Evolutionary conservation across 2,329 filamentous ascomycete genomes (phyloP), one percentile per base, ranked within the genome.

Genomic region (Chrysosporium keratinophilum): DNA sequence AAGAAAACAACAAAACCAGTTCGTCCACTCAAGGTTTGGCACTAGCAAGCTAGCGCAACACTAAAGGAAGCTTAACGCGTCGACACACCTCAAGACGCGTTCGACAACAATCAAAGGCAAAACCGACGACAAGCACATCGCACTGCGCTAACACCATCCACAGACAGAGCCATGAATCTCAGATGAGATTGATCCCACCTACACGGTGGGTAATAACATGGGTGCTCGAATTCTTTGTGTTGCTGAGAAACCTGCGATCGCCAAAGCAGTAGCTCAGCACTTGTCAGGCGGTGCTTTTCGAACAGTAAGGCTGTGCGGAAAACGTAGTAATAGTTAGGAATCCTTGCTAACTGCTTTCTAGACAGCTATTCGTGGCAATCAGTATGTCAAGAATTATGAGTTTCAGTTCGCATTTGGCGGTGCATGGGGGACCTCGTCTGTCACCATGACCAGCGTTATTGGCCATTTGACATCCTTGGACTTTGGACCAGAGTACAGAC

Each of bases 361-460:
- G 88, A 77, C 78, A 61, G 78, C 80, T 58, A 85, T 88, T 2
- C 75, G 65, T 35, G 78, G 81, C 17, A 83, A 83, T 59, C 79
- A 80, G 61, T 97, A 83, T 71, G 84, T 95, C 68, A 97, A 96
- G 68, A 98, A 98, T 64, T 97, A 96, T 72, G 78, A 82, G 28
- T 98, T 98, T 65, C 78, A 84, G 44, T 98, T 93, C 71, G 83
- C 88, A 66, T 98, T 98, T 67, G 84, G 84, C 5, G 78, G 75
- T 45, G 76, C 78, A 59, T 95, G 88, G 86, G 89, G 90, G 17
- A 77, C 76, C 57, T 95, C 87, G 67, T 76, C 81, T 11, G 91
- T 96, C 45, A 89, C 85, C 42, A 97, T 98, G 87, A 98, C 93
- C 54, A 89, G 85, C 58, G 93, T 98, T 20, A 76, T 85, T 10